Base-by-base conservation (phyloP, 331 rosid genomes). In the Saraca asoca region DNA sequence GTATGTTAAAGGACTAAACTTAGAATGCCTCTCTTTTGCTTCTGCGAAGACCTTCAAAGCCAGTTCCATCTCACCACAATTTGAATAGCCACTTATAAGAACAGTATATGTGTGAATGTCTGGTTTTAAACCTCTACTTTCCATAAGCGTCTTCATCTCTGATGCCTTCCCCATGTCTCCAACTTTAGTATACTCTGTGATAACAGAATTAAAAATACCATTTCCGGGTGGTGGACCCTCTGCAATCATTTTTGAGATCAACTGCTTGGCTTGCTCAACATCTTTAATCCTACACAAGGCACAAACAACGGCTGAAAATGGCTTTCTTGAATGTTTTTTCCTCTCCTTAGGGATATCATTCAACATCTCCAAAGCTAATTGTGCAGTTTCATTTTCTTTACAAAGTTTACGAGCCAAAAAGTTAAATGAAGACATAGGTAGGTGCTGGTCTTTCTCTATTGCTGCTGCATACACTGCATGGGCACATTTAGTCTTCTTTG, bases 171-270 rank as follows among this genome's bases (percentile, higher is more conserved):
- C 81, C 75, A 81, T 64, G 51, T 87, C 87, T 16, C 94, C 91
- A 5, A 66, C 79, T 72, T 85, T 82, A 2, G 85, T 72, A 72
- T 73, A 85, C 7, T 75, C 86, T 6, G 79, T 85, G 51, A 90
- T 85, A 31, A 85, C 75, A 6, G 64, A 74, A 72, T 93, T 93
- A 84, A 90, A 90, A 66, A 78, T 85, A 6, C 82, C 87, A 81
- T 84, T 89, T 49, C 95, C 96, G 20, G 98, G 96, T 8, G 89
- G 90, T 0, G 95, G 98, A 20, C 88, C 96, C 9, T 85, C 83
- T 5, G 70, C 73, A 59, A 85, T 75, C 96, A 89, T 90, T 70
- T 77, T 79, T 31, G 77, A 71, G 46, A 87, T 78, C 71, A 93
- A 69, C 18, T 71, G 39, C 66, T 78, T 84, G 13, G 95, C 96